Conservation (phyloP, 345 rosid genomes). For the Nephelium lappaceum region DNA sequence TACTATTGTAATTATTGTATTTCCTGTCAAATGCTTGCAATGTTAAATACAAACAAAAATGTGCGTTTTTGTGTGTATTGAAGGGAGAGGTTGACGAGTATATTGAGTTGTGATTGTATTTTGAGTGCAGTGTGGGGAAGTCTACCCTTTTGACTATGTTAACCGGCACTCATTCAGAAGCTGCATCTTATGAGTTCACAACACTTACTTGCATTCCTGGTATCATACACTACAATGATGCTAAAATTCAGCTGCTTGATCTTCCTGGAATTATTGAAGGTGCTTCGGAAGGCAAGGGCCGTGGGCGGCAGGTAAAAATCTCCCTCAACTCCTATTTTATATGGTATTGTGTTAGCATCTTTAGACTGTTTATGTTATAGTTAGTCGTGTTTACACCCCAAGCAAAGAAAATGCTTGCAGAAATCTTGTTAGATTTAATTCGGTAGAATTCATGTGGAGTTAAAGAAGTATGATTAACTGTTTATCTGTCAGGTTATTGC, state of each 20-base stretch:
- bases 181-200: conserved; percentile 97
- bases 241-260: conserved; percentile 95
- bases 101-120: background rate
- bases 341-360: background rate
- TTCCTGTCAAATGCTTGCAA: background rate
- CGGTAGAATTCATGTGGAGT: conserved; percentile 4
- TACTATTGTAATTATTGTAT: too few relatives aligned
- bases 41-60: too few relatives aligned
- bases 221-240: conserved; percentile 88
- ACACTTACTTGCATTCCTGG: conserved; percentile 99
- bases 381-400: background rate
- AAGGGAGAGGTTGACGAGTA: background rate
- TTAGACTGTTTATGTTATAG: background rate
- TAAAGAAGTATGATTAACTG: conserved; percentile 16
- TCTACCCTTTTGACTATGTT: conserved; percentile 94
- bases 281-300: conserved; percentile 98
- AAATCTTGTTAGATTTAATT: background rate
- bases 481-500: conserved; percentile 84
- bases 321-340: conserved; percentile 2
- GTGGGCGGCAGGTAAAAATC: conserved; percentile 86
- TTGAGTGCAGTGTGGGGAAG: conserved; percentile 85
- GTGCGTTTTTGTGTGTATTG: background rate
- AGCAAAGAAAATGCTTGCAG: background rate
- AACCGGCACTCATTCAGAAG: conserved; percentile 98
- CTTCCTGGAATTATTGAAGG: conserved; percentile 99